Percentiles rank a stretch among this genome's conserved stretches.
Evolutionary conservation across 2,329 filamentous ascomycete species (phyloP).

Genomic region (Neobulgaria alba): DNA sequence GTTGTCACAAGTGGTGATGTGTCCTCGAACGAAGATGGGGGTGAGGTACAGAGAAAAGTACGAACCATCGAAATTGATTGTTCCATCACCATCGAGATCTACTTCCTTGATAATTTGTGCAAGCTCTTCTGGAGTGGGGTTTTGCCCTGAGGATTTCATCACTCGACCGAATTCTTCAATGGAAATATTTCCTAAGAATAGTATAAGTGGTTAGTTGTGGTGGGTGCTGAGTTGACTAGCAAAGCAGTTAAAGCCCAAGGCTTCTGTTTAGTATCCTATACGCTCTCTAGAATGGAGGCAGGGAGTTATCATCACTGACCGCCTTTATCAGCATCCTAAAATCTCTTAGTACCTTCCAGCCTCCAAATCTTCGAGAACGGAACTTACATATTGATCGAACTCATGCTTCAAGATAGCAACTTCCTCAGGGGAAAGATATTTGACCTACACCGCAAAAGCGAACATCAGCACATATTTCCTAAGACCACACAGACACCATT

Average conservation of each 20-base stretch:
- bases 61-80: conserved; percentile 33
- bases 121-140: conserved; percentile 30
- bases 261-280: too few species aligned
- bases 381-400: conserved; percentile 21
- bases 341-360: conserved; percentile 1
- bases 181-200: conserved; percentile 28
- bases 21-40: conserved; percentile 2
- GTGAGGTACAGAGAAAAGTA: background rate
- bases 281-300: too few species aligned
- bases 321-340: conserved; percentile 17
- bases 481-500: background rate
- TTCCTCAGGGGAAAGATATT: conserved; percentile 10
- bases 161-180: conserved; percentile 33
- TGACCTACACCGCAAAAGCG: background rate
- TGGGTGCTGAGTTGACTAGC: too few species aligned
- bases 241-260: background rate
- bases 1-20: background rate
- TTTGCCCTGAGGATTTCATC: conserved; percentile 28
- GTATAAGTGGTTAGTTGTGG: conserved; percentile 1
- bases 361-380: background rate
- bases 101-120: conserved; percentile 32
- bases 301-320: conserved; percentile 10
- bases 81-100: conserved; percentile 33
- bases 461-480: background rate
- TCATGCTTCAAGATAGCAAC: conserved; percentile 19